A percentile compares a stretch with the other conserved stretches of the same genome.
Conservation (phyloP, 2,329 filamentous ascomycete species). For the Colletotrichum liriopes region DNA sequence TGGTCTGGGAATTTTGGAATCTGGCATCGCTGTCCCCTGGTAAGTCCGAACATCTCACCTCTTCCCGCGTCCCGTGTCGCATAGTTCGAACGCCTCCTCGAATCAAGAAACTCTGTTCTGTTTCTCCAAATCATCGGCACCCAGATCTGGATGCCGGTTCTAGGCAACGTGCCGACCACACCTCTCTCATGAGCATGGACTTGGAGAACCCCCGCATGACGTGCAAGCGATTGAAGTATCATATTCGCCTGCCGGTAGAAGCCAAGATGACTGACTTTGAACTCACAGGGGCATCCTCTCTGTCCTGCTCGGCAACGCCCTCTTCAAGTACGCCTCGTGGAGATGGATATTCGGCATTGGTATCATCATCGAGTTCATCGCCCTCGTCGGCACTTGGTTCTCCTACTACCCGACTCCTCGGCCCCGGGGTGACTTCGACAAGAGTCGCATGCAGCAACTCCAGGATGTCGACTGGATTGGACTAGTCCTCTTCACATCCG, state of each 20-base stretch:
- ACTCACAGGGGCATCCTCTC: conserved; percentile 47
- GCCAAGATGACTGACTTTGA: conserved; percentile 24
- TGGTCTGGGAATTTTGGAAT: conserved; percentile 40
- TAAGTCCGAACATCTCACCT: conserved; percentile 42
- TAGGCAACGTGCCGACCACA: conserved; percentile 35
- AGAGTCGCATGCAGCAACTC: conserved; percentile 50
- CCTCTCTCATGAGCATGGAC: neutral
- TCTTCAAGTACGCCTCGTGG: conserved; percentile 50
- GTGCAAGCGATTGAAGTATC: neutral
- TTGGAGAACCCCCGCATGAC: conserved; percentile 25
- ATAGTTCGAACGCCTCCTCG: conserved; percentile 44
- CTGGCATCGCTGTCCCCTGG: conserved; percentile 39
- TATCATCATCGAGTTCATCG: conserved; percentile 48
- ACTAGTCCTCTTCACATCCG: conserved; percentile 44
- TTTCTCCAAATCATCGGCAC: conserved; percentile 10
- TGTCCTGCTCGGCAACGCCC: conserved; percentile 48
- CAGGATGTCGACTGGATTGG: conserved; percentile 51
- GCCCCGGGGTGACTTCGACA: conserved; percentile 49
- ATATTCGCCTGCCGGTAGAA: conserved; percentile 12
- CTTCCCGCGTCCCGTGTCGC: conserved; percentile 23
- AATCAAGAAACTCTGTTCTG: conserved; percentile 23
- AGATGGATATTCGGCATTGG: conserved; percentile 49
- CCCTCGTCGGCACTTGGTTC: conserved; percentile 46
- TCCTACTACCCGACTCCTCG: conserved; percentile 49
- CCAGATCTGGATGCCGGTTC: conserved; percentile 4